phyloP scores from a whole-genome alignment of 345 rosid genomes.

The Geranium brycei region DNA sequence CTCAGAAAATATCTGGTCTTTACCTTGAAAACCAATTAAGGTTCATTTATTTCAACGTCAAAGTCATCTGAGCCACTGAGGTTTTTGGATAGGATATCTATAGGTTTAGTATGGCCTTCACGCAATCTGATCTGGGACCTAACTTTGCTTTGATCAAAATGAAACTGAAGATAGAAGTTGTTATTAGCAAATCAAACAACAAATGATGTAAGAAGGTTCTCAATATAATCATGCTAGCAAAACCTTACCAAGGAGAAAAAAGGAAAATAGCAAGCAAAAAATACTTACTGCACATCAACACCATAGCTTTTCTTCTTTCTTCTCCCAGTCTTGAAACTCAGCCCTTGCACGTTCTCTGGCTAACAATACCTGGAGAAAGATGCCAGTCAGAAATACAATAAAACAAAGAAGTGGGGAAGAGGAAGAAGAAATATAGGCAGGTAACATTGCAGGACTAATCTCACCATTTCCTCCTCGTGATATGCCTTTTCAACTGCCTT shows the following conservation, averaged over 20 bases:
- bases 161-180: constrained; percentile 49
- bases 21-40: constrained; percentile 90
- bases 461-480: constrained; percentile 93
- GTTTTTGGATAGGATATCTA: constrained; percentile 73
- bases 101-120: constrained; percentile 83
- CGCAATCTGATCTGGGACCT: constrained; percentile 73
- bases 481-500: constrained; percentile 81
- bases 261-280: too few relatives aligned
- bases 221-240: background rate
- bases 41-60: constrained; percentile 72
- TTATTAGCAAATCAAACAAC: constrained; percentile 7
- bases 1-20: background rate
- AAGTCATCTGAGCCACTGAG: constrained; percentile 70
- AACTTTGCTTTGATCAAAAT: constrained; percentile 92
- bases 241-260: constrained; percentile 16
- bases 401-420: background rate
- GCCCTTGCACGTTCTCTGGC: constrained; percentile 97
- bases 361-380: constrained; percentile 52
- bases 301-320: constrained; percentile 70
- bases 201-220: background rate
- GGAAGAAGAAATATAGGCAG: background rate
- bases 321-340: constrained; percentile 97
- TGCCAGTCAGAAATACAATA: background rate
- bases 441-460: constrained; percentile 7
- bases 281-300: too few relatives aligned